phyloP scores from a whole-genome alignment of 2,329 filamentous ascomycete species.

The Diaporthe helianthi region DNA sequence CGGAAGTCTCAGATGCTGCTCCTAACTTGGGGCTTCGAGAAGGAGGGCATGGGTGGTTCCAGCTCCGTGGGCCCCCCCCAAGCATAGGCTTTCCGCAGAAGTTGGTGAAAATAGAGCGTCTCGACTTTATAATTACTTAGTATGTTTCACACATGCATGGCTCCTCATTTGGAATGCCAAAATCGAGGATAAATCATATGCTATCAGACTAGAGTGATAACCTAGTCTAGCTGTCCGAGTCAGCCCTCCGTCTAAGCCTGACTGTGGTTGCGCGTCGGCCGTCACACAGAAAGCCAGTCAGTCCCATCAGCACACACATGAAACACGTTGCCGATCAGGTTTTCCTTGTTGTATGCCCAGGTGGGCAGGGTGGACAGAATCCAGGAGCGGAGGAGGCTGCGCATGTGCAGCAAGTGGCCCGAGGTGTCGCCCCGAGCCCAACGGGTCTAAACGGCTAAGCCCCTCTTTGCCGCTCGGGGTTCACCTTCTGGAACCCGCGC shows the following conservation, averaged over 20 bases:
- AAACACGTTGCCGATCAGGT: neutral
- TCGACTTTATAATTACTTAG: too few species aligned
- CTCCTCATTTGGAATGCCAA: too few species aligned
- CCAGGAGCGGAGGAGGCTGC: neutral
- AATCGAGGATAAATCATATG: neutral
- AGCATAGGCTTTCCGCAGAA: too few species aligned
- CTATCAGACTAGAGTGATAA: neutral
- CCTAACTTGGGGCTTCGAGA: too few species aligned
- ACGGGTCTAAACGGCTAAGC: constrained; percentile 12
- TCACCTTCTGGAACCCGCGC: constrained; percentile 2
- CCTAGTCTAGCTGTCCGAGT: neutral
- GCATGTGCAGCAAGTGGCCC: neutral
- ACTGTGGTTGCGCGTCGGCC: constrained; percentile 5
- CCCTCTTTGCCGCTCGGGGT: constrained; percentile 14
- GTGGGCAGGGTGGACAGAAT: too few species aligned
- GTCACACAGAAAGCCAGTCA: neutral
- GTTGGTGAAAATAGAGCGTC: too few species aligned
- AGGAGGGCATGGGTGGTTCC: too few species aligned
- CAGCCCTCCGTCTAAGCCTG: neutral
- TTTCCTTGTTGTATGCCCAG: neutral
- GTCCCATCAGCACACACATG: neutral
- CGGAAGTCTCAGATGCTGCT: too few species aligned
- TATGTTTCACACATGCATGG: too few species aligned
- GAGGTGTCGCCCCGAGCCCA: constrained; percentile 2
- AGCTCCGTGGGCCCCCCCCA: too few species aligned